A percentile compares a stretch with the other conserved stretches of the same genome.
Evolutionary conservation across 352 stramenopile species (phyloP).

Genomic region (Albugo candida): DNA sequence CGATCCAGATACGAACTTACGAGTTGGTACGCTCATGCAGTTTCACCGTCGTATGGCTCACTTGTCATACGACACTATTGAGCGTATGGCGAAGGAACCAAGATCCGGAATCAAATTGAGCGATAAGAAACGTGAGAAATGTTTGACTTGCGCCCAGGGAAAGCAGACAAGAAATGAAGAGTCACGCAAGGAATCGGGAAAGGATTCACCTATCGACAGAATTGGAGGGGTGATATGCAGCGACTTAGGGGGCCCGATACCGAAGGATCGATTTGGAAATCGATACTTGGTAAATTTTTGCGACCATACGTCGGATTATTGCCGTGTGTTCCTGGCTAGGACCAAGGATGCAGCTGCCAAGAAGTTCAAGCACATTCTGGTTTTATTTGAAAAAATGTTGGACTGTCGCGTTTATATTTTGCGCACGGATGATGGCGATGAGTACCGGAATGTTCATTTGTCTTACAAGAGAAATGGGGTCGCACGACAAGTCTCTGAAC

Average conservation of each 20-base stretch:
- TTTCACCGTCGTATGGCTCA: constrained; percentile 4
- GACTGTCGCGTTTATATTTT: not conserved
- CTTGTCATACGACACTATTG: constrained; percentile 4
- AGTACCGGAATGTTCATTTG: not conserved
- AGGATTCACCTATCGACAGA: not conserved
- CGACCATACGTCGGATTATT: not conserved
- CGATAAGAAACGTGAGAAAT: not conserved
- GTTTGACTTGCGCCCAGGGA: not conserved
- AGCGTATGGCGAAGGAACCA: no score
- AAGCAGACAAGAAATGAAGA: not conserved
- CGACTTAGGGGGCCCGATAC: not conserved
- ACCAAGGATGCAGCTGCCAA: not conserved
- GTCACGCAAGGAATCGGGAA: not conserved
- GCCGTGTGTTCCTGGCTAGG: not conserved
- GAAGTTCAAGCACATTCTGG: not conserved
- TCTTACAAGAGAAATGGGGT: not conserved
- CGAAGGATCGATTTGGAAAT: not conserved
- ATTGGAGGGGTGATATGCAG: not conserved
- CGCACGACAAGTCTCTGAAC: not conserved
- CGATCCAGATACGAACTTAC: not conserved
- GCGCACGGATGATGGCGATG: not conserved
- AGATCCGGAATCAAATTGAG: constrained; percentile 1
- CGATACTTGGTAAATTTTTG: not conserved
- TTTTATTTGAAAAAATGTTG: not conserved
- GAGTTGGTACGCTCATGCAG: constrained; percentile 1